Conservation (phyloP, 768 basidiomycete genomes). For the Filobasidium floriforme region DNA sequence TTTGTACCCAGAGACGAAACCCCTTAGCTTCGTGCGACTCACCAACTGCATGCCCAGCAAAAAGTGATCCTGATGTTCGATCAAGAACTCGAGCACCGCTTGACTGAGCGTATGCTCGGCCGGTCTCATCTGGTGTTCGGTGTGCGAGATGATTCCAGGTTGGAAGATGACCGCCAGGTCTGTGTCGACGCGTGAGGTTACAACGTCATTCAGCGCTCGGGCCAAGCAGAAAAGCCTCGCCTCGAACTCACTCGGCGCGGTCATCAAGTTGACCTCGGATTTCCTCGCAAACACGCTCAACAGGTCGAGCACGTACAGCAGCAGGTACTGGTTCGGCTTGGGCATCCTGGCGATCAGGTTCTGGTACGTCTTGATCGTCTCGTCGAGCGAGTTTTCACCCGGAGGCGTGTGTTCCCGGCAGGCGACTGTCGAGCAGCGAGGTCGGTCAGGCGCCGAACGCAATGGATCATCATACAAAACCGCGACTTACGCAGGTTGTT, state of each 20-base stretch:
- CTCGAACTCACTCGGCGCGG: constrained; percentile 67
- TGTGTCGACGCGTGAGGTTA: too few species aligned
- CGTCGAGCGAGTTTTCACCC: constrained; percentile 51
- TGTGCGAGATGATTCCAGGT: constrained; percentile 85
- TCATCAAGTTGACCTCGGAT: constrained; percentile 90
- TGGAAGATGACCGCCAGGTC: constrained; percentile 97
- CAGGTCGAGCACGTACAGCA: constrained; percentile 92
- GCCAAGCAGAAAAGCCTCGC: neutral
- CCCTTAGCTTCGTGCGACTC: constrained; percentile 13
- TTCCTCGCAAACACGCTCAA: constrained; percentile 90
- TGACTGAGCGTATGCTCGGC: constrained; percentile 80
- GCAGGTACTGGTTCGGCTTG: constrained; percentile 83
- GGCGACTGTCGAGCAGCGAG: neutral
- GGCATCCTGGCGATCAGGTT: constrained; percentile 76
- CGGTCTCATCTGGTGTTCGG: constrained; percentile 75
- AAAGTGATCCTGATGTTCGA: constrained; percentile 94
- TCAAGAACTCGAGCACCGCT: constrained; percentile 85
- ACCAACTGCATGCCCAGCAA: constrained; percentile 55
- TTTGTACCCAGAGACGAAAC: neutral
- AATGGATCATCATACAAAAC: too few species aligned
- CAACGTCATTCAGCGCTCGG: neutral
- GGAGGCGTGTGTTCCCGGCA: neutral
- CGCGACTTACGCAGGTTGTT: constrained; percentile 22
- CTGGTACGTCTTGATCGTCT: constrained; percentile 72
- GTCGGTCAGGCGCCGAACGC: too few species aligned